A percentile compares a stretch with the other conserved stretches of the same genome.
Evolutionary conservation across 1,284 basidiomycete genomes (phyloP).

Genomic region (Rugosomyces carneus): DNA sequence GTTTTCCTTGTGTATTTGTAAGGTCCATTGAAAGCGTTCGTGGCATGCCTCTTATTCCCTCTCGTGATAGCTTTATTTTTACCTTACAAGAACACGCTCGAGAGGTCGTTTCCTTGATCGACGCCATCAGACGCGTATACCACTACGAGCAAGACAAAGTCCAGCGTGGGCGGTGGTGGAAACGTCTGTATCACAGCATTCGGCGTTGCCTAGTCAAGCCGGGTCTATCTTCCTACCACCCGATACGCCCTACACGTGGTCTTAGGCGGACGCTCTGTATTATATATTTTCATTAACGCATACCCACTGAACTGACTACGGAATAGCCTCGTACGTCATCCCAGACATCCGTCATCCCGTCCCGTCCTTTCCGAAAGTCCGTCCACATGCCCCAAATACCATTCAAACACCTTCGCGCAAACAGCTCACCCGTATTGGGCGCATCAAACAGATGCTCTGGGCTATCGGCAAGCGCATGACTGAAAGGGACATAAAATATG

Average conservation of each 20-base stretch:
- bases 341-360: constrained; percentile 51
- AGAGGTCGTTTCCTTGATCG: constrained; percentile 76
- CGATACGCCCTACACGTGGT: constrained; percentile 6
- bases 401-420: constrained; percentile 67
- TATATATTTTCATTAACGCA: neutral
- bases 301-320: neutral
- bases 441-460: constrained; percentile 73
- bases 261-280: constrained; percentile 35
- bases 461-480: constrained; percentile 61
- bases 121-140: constrained; percentile 75
- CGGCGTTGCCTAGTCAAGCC: constrained; percentile 7
- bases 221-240: constrained; percentile 3
- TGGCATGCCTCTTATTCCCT: neutral
- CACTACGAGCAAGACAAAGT: constrained; percentile 48
- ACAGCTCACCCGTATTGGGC: constrained; percentile 52
- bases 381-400: constrained; percentile 79
- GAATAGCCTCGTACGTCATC: constrained; percentile 57
- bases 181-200: constrained; percentile 17
- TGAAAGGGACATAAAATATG: constrained; percentile 80
- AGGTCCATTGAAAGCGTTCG: constrained; percentile 35
- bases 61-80: constrained; percentile 72
- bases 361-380: constrained; percentile 77
- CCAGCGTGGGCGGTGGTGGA: constrained; percentile 36
- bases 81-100: constrained; percentile 87
- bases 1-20: constrained; percentile 90